Base-by-base conservation (phyloP, 2,329 filamentous ascomycete genomes). In the Cryoendolithus antarcticus region DNA sequence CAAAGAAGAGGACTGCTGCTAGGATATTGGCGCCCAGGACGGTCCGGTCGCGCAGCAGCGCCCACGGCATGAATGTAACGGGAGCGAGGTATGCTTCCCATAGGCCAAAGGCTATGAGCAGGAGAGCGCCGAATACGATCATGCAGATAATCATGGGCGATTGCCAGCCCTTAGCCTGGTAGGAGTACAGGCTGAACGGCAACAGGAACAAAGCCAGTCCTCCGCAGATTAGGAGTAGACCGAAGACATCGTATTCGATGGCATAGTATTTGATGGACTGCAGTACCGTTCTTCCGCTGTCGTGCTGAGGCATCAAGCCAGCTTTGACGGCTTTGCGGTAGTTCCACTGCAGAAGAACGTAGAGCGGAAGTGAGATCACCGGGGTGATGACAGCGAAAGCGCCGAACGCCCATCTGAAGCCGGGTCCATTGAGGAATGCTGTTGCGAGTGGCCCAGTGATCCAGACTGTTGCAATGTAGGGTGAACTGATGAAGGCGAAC, bases 331-430 rank as follows among this genome's bases (percentile, higher is more conserved):
- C 80, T 53, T 78, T 79, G 36, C 61, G 62, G 44, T 77, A 70
- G 51, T 81, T 78, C 47, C 66, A 57, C 39, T 72, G 61, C 46
- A 82, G 65, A 7, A 81, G 61, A 8, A 64, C 51, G 30, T 72
- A 71, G 10, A 84, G 64, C 0, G 81, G 80, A 10, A 77, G 44
- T 15, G 71, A 71, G 32, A 79, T 67, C 31, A 70, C 59, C 1
- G 79, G 78, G 2, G 76, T 63, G 41, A 83, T 66, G 48, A 85
- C 75, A 29, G 72, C 67, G 58, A 80, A 84, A 46, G 70, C 66
- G 31, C 77, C 80, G 50, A 77, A 83, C 1, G 69, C 77, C 80
- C 79, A 84, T 32, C 76, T 69, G 71, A 74, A 84, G 33, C 70
- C 35, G 24, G 30, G 10, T 15, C 40, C 48, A 3, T 41, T 35